Evolutionary conservation across 306 rosid genomes (phyloP).

Genomic region (Astragalus membranaceus): DNA sequence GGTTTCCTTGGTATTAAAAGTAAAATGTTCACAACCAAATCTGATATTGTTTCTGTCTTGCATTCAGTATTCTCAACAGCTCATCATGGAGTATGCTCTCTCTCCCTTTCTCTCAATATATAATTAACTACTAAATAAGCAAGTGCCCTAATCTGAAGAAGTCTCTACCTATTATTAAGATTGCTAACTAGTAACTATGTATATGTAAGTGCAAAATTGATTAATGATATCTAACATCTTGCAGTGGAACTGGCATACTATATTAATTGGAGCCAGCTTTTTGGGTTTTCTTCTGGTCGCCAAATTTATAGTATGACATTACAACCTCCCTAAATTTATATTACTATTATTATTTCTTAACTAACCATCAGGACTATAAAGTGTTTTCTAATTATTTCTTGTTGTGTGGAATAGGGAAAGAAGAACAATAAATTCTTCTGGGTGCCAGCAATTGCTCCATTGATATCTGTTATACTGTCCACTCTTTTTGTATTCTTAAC

Average conservation of each 20-base stretch:
- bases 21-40: constrained; percentile 53
- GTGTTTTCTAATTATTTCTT: constrained; percentile 27
- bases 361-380: not conserved
- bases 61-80: constrained; percentile 52
- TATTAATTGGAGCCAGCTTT: constrained; percentile 63
- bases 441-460: constrained; percentile 94
- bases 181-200: too few species aligned
- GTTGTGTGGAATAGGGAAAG: constrained; percentile 63
- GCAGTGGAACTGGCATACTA: constrained; percentile 99
- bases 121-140: too few species aligned
- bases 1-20: constrained; percentile 78
- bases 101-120: not conserved
- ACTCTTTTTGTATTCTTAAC: constrained; percentile 81
- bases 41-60: constrained; percentile 72
- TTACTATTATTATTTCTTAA: not conserved
- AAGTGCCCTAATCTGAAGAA: too few species aligned
- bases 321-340: constrained; percentile 12
- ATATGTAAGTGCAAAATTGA: too few species aligned
- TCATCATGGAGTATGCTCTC: constrained; percentile 66
- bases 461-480: constrained; percentile 78
- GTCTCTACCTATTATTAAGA: too few species aligned
- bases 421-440: constrained; percentile 67
- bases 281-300: constrained; percentile 60
- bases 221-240: constrained; percentile 20
- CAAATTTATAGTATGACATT: constrained; percentile 65